Evolutionary conservation across 495 filamentous ascomycete genomes (phyloP).

Genomic region (Trichoderma asperelloides): DNA sequence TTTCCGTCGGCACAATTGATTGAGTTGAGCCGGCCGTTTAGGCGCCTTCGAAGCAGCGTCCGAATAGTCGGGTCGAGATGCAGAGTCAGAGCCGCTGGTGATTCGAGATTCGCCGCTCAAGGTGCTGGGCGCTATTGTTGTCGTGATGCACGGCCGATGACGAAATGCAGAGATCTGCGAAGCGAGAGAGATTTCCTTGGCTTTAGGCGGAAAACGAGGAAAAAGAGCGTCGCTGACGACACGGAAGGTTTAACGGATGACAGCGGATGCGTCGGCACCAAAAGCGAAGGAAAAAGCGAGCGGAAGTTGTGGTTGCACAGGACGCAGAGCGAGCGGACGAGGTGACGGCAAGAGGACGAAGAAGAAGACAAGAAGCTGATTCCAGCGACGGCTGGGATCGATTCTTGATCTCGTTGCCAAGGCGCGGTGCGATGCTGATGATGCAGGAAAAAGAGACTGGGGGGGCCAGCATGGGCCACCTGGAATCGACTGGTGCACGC

Average conservation of each 20-base stretch:
- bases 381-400: too few species aligned
- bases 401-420: too few species aligned
- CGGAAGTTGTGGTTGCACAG: neutral
- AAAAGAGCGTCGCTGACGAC: neutral
- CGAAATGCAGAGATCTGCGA: constrained; percentile 4
- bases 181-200: neutral
- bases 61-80: neutral
- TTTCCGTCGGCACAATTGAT: neutral
- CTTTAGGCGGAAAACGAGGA: neutral
- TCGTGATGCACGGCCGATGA: constrained; percentile 4
- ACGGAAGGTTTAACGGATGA: neutral
- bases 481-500: too few species aligned
- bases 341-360: neutral
- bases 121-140: neutral
- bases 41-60: neutral
- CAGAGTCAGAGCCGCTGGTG: too few species aligned
- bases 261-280: neutral
- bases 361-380: neutral
- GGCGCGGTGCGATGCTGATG: too few species aligned
- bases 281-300: neutral
- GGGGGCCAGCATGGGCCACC: too few species aligned
- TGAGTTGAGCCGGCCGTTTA: neutral
- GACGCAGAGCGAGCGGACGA: neutral
- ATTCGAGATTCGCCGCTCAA: neutral
- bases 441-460: too few species aligned